phyloP scores from a whole-genome alignment of 2,329 filamentous ascomycete species.

The Pseudopithomyces chartarum region DNA sequence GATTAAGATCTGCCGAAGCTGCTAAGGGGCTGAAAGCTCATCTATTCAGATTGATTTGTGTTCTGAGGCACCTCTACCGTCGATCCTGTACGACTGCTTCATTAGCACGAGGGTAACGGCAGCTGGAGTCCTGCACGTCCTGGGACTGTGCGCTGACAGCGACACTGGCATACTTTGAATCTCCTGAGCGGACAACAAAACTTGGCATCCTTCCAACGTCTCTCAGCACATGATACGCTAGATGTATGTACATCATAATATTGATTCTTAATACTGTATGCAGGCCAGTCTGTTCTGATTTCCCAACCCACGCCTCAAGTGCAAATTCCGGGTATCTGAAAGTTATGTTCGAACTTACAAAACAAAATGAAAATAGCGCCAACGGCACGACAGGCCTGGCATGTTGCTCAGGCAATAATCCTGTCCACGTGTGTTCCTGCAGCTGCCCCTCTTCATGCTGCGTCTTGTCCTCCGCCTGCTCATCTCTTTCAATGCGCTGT shows the following conservation, averaged over 20 bases:
- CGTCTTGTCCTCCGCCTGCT: neutral
- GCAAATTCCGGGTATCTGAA: slow-evolving; percentile 35
- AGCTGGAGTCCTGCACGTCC: neutral
- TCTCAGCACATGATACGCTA: neutral
- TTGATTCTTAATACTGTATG: slow-evolving; percentile 1
- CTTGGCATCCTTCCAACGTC: too few species aligned
- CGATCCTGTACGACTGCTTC: neutral
- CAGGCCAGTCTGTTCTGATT: neutral
- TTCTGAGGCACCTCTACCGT: neutral
- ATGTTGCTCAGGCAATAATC: neutral
- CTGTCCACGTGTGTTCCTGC: neutral
- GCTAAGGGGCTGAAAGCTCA: neutral
- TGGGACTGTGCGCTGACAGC: neutral
- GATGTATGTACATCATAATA: slow-evolving; percentile 2
- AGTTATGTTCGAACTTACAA: slow-evolving; percentile 17
- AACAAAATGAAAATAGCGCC: slow-evolving; percentile 9
- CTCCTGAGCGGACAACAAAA: neutral
- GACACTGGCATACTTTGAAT: neutral
- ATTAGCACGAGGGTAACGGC: slow-evolving; percentile 1
- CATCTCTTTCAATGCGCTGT: neutral
- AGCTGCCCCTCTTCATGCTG: neutral
- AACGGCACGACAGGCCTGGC: neutral
- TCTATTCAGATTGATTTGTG: slow-evolving; percentile 1
- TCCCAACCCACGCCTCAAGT: neutral
- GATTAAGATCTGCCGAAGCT: slow-evolving; percentile 2